Evolutionary conservation across 805 yeast genomes (phyloP).

Genomic region (Myxozyma kluyveri): DNA sequence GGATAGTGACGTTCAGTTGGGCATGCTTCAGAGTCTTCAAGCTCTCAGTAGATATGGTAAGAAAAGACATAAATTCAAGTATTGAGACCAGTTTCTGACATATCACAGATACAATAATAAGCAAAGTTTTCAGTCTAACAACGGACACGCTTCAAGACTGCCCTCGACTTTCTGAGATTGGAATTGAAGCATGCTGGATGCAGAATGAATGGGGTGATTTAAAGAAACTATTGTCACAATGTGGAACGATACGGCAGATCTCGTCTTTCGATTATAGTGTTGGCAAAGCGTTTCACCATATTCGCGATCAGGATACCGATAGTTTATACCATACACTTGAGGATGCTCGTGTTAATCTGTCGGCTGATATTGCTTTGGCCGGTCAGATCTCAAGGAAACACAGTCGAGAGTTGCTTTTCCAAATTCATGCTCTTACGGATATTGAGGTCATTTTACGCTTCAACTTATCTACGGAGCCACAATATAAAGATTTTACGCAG

Average conservation of each 20-base stretch:
- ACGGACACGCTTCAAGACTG: constrained; percentile 37
- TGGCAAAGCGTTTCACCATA: constrained; percentile 59
- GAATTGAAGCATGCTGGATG: constrained; percentile 70
- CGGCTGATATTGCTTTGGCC: constrained; percentile 53
- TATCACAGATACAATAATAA: constrained; percentile 41
- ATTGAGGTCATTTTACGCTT: constrained; percentile 43
- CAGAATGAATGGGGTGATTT: constrained; percentile 55
- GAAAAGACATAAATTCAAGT: not conserved
- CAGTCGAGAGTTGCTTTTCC: constrained; percentile 48
- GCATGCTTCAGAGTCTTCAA: constrained; percentile 65
- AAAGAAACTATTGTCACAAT: constrained; percentile 55
- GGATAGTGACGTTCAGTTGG: constrained; percentile 43
- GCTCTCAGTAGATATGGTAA: constrained; percentile 75
- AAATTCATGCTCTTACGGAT: constrained; percentile 63
- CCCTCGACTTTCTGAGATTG: constrained; percentile 62
- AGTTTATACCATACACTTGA: constrained; percentile 46
- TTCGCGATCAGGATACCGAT: constrained; percentile 39
- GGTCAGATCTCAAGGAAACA: constrained; percentile 53
- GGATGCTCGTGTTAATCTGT: constrained; percentile 57
- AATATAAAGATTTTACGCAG: constrained; percentile 20
- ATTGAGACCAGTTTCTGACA: not conserved
- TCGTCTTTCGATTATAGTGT: constrained; percentile 56
- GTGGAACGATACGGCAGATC: too few species aligned
- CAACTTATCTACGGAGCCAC: constrained; percentile 1
- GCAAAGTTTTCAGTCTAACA: constrained; percentile 46